Evolutionary conservation across 1,284 basidiomycete species (phyloP), one percentile per base, ranked within the genome.

Genomic region (Melampsora abietis-canadensis): DNA sequence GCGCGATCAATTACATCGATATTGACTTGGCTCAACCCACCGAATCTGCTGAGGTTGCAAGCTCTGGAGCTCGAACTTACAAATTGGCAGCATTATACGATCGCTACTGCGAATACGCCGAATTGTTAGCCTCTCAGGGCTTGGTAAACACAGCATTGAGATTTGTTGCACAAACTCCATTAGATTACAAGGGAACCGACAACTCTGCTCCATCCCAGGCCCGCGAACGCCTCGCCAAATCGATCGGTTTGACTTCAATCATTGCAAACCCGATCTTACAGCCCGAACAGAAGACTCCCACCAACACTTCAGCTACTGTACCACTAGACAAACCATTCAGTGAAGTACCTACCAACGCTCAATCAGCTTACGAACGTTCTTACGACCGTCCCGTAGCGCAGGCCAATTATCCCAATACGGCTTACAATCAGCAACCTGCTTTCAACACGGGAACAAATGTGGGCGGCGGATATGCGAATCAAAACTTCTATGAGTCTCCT

Each of bases 101-200:
- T 81, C 87, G 90, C 40, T 97, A 96, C 84, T 89, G 91, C 80
- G 95, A 98, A 83, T 98, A 98, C 80, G 93, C 95, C 14, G 92
- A 96, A 79, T 84, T 97, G 76, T 86, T 98, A 40, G 91, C 92
- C 10, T 87, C 90, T 0, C 95, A 98, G 81, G 94, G 94, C 60
- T 86, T 96, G 37, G 84, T 95, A 66, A 87, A 89, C 77, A 88
- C 94, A 74, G 95, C 94, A 0, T 87, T 90, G 48, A 85, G 85
- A 70, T 96, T 92, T 82, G 84, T 96, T 79, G 87, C 88, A 80
- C 85, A 92, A 78, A 92, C 90, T 0, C 95, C 96, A 1, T 80
- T 84, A 17, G 89, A 89, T 76, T 98, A 96, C 82, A 86, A 87
- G 59, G 47, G 46, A 34, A 31, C 69, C 57, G 89, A 89, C 17